Conservation (phyloP, 768 basidiomycete species). For the Boletus subcaerulescens region DNA sequence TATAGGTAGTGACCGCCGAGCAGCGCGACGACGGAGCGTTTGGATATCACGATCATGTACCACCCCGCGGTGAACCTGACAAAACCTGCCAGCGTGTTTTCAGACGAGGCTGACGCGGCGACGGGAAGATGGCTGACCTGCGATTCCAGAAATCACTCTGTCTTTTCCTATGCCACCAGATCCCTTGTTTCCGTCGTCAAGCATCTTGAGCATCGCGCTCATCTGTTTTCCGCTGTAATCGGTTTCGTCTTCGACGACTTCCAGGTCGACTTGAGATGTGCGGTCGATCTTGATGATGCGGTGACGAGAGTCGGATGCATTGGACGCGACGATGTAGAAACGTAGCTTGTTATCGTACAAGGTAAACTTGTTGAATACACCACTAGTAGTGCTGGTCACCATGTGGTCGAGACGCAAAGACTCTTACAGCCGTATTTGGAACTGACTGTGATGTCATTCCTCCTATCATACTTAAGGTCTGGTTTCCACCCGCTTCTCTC, state of each 20-base stretch:
- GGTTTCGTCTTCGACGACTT: conserved; percentile 81
- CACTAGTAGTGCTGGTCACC: neutral
- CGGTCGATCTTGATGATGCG: conserved; percentile 93
- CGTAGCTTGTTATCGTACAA: conserved; percentile 90
- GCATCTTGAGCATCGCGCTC: conserved; percentile 88
- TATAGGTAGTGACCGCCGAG: conserved; percentile 95
- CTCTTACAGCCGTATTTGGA: conserved; percentile 8
- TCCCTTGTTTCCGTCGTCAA: conserved; percentile 90
- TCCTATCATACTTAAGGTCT: conserved; percentile 11
- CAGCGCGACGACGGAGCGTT: conserved; percentile 88
- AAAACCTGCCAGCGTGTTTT: conserved; percentile 53
- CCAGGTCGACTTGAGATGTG: conserved; percentile 70
- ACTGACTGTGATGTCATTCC: conserved; percentile 26
- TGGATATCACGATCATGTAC: conserved; percentile 91
- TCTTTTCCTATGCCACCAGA: conserved; percentile 84
- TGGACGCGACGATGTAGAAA: conserved; percentile 91
- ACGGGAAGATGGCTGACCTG: conserved; percentile 45
- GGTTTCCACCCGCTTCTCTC: neutral
- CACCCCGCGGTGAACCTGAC: conserved; percentile 92
- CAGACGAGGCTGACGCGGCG: too few species aligned
- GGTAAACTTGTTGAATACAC: conserved; percentile 72
- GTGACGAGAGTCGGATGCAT: conserved; percentile 83
- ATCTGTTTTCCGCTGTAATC: conserved; percentile 89
- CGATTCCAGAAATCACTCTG: conserved; percentile 78
- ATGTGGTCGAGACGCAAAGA: too few species aligned